A percentile compares a stretch with the other conserved stretches of the same genome.
Evolutionary conservation across 2,329 filamentous ascomycete species (phyloP).

Genomic region (Xylaria sp.): DNA sequence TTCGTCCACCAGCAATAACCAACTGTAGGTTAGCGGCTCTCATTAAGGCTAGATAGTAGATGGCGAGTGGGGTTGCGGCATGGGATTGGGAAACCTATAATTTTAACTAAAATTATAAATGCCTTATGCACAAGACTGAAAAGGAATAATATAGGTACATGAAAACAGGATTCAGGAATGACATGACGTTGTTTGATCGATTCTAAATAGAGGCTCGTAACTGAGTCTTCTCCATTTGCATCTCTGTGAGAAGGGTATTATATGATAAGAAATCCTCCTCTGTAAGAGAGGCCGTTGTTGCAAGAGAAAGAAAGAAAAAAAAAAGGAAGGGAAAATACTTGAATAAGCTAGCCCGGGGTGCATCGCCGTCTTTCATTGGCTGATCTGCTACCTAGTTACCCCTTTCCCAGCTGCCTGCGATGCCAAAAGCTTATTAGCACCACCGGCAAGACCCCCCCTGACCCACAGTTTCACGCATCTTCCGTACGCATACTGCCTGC

Average conservation of each 20-base stretch:
- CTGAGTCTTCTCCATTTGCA: neutral
- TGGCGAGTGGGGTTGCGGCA: constrained; percentile 15
- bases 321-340: neutral
- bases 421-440: constrained; percentile 28
- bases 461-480: constrained; percentile 30
- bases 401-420: constrained; percentile 17
- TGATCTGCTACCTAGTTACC: neutral
- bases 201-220: neutral
- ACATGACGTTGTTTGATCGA: neutral
- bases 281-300: too few species aligned
- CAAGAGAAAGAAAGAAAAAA: too few species aligned
- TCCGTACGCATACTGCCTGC: neutral
- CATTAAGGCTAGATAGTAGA: constrained; percentile 8
- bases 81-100: constrained; percentile 27
- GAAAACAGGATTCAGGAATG: neutral
- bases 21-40: neutral
- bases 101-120: constrained; percentile 26
- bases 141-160: neutral
- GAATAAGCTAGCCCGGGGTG: constrained; percentile 10
- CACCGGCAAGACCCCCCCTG: constrained; percentile 26
- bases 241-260: too few species aligned
- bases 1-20: constrained; percentile 10
- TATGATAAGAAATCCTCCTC: too few species aligned
- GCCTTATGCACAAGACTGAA: neutral
- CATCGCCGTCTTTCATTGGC: constrained; percentile 17